Base-by-base conservation (phyloP, 2,329 filamentous ascomycete species). In the Phialophora macrospora region DNA sequence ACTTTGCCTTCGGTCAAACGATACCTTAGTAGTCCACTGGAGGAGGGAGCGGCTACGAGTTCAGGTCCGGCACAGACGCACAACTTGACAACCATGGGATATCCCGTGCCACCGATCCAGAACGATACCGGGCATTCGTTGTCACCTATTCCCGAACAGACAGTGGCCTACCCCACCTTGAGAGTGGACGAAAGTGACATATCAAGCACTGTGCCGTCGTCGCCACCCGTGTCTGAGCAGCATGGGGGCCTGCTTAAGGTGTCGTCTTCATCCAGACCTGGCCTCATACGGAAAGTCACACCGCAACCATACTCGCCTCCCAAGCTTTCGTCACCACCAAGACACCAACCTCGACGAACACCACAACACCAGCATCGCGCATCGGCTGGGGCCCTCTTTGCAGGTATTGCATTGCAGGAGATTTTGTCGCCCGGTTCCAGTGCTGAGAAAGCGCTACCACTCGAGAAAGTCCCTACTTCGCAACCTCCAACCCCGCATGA, bases 1-100 rank as follows among this genome's bases (percentile, higher is more conserved):
- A 83, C 83, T 2, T 74, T 85, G 24, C 82, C 82, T 5, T 85
- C 83, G 2, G 77, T 81, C 24, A 78, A 78, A 68, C 70, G 68
- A 41, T 65, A 59, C 55, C 56, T 61, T 28, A 73, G 57, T 64
- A 69, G 60, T 22, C 60, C 61, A 20, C 32, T 54, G 46, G 54
- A 63, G 3, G 49, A 28, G 14, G 63, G 14, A 54, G 26, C n/a
- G 24, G 24, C 55, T n/a, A 26, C 24, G 3, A 24, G 41, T 26
- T 34, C 51, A 6, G 41, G 55, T 55, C 26, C 49, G 17, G 20
- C 20, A 28, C 26, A 46, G n/a, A 28, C 41, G 26, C 41, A 59
- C 26, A n/a, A 28, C 20, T 60, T 46, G 48, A 51, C 22, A 28
- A 14, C 48, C 5, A 2, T 12, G 24, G 48, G 9, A 51, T 22